Base-by-base conservation (phyloP, 768 basidiomycete genomes). In the Nevesoporus exiguus region DNA sequence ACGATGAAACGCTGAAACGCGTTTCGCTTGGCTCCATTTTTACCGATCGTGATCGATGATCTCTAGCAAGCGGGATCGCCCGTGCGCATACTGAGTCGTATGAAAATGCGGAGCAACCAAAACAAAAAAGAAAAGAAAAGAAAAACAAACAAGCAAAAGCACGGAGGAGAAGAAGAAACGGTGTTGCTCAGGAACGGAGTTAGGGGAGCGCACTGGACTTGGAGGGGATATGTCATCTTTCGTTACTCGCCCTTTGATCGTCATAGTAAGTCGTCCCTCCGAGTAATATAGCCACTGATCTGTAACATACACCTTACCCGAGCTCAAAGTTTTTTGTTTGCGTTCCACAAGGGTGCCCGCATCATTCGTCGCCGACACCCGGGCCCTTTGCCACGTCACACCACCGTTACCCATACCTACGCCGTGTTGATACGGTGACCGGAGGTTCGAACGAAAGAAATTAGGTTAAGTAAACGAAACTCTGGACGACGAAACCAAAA, bases 361-460 rank as follows among this genome's bases (percentile, higher is more conserved):
- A 31, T 31, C 30, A 31, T 5, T 31, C 22, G 21, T 47, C 54
- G 59, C 57, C 52, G 61, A 60, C 42, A 5, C 5, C 27, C 61
- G 62, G 58, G 24, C 15, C 7, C 13, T 5, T n/a, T 14, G 53
- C 59, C 63, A 63, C 62, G 64, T 63, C 62, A 63, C 31, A 25
- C 51, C 37, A 13, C 37, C 42, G 22, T 22, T 30, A 46, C 29
- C 21, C 17, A 15, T 13, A 11, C 22, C 27, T 37, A 7, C 17
- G 45, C 52, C 63, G 53, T 47, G 49, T 55, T 59, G 62, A 66
- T 66, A 63, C 62, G 58, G 45, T 44, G 49, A 57, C 49, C 36
- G 56, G 60, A 45, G 52, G 47, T 49, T 53, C n/a, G 42, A 25
- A 42, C 6, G 7, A 39, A 37, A 11, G 39, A 39, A 21, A 21